A percentile compares a stretch with the other conserved stretches of the same genome.
Evolutionary conservation across 805 yeast genomes (phyloP).

Genomic region (Danielia reshetovae): DNA sequence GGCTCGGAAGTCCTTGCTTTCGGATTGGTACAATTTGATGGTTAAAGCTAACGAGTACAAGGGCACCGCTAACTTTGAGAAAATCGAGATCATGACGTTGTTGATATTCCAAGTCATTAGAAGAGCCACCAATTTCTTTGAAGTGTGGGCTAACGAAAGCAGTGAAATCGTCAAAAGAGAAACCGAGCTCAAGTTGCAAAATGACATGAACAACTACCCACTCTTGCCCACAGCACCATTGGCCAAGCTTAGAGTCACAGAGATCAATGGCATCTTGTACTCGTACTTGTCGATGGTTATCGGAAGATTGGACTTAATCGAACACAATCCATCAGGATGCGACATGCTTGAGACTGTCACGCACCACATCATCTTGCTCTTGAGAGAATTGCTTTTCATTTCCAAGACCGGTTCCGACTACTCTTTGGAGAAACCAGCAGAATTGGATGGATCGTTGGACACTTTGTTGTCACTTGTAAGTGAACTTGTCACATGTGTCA

Average conservation of each 20-base stretch:
- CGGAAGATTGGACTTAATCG: conserved; percentile 76
- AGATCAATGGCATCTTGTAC: conserved; percentile 56
- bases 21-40: conserved; percentile 80
- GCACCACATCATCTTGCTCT: conserved; percentile 62
- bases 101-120: conserved; percentile 65
- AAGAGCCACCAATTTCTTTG: conserved; percentile 60
- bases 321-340: conserved; percentile 68
- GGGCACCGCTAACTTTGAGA: conserved; percentile 54
- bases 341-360: conserved; percentile 61
- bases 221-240: conserved; percentile 52
- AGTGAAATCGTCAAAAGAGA: conserved; percentile 40
- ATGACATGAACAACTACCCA: conserved; percentile 40
- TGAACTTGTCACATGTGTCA: conserved; percentile 61
- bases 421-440: conserved; percentile 35
- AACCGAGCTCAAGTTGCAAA: conserved; percentile 29
- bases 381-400: conserved; percentile 60
- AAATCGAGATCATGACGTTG: conserved; percentile 58
- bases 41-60: conserved; percentile 71
- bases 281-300: conserved; percentile 62
- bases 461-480: conserved; percentile 56
- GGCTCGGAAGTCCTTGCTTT: conserved; percentile 59
- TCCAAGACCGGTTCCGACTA: conserved; percentile 47
- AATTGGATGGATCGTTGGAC: conserved; percentile 51
- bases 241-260: conserved; percentile 60
- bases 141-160: conserved; percentile 68